Conservation (phyloP, 805 yeast genomes). For the Wickerhamomyces silvicola region DNA sequence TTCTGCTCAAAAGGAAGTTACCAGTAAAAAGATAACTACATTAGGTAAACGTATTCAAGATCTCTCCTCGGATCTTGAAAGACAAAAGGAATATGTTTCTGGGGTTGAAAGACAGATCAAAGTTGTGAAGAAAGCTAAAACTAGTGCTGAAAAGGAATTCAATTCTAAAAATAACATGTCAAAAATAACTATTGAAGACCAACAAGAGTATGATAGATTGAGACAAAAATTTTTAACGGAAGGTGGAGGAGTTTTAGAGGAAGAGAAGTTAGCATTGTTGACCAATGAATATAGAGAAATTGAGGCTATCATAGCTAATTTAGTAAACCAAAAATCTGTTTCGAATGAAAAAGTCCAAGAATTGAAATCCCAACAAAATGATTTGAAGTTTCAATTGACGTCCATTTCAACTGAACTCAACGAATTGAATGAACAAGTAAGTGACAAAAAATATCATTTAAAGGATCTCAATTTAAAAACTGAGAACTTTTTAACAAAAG, state of each 20-base stretch:
- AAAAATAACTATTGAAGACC: constrained; percentile 42
- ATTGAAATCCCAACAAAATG: constrained; percentile 26
- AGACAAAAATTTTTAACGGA: constrained; percentile 49
- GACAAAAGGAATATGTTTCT: constrained; percentile 40
- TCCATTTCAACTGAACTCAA: constrained; percentile 18
- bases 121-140: constrained; percentile 35
- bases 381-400: constrained; percentile 20
- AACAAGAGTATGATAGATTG: constrained; percentile 50
- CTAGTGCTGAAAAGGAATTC: constrained; percentile 31
- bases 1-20: constrained; percentile 46
- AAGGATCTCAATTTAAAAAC: constrained; percentile 32
- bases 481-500: constrained; percentile 38
- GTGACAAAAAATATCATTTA: constrained; percentile 34
- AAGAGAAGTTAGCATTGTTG: constrained; percentile 38
- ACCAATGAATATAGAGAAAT: constrained; percentile 39
- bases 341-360: constrained; percentile 30
- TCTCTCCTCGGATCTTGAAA: constrained; percentile 42
- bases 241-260: constrained; percentile 56
- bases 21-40: constrained; percentile 39
- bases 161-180: constrained; percentile 26
- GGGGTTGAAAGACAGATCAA: constrained; percentile 41
- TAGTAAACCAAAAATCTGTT: constrained; percentile 30
- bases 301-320: constrained; percentile 28
- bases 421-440: constrained; percentile 29
- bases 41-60: constrained; percentile 43